These are phyloP conservation scores for Xylaria scruposa DNA, from an alignment of 495 filamentous ascomycete species.

Conservation along the genomic window DNA sequence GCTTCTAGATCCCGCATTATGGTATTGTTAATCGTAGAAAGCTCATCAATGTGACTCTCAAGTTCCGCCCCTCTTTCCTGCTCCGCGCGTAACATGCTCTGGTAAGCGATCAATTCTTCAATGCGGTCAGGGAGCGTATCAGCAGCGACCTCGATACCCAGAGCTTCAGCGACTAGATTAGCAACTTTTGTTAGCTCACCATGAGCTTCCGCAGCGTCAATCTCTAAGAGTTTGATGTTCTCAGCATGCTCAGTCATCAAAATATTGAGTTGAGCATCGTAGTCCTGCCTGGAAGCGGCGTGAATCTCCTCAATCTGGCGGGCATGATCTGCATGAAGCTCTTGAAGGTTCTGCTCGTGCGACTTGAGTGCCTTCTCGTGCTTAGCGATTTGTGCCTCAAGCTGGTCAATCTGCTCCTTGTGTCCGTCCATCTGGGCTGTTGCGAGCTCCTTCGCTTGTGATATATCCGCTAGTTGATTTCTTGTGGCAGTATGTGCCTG, in stretches of 20 bases:
- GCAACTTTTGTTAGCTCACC: slow-evolving; percentile 70
- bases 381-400: slow-evolving; percentile 64
- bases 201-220: slow-evolving; percentile 73
- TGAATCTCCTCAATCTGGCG: slow-evolving; percentile 58
- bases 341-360: slow-evolving; percentile 54
- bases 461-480: slow-evolving; percentile 61
- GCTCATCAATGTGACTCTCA: slow-evolving; percentile 53
- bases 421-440: slow-evolving; percentile 55
- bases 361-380: slow-evolving; percentile 58
- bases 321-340: slow-evolving; percentile 53
- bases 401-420: slow-evolving; percentile 59
- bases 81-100: slow-evolving; percentile 58
- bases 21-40: slow-evolving; percentile 60
- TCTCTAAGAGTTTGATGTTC: slow-evolving; percentile 65
- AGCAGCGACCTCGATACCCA: slow-evolving; percentile 60
- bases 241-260: slow-evolving; percentile 64
- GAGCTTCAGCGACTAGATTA: slow-evolving; percentile 59
- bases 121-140: slow-evolving; percentile 63
- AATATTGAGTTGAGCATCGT: slow-evolving; percentile 51
- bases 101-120: slow-evolving; percentile 55
- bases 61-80: slow-evolving; percentile 62
- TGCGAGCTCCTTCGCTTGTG: slow-evolving; percentile 53
- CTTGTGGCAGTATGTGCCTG: slow-evolving; percentile 65
- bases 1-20: slow-evolving; percentile 61
- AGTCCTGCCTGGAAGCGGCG: slow-evolving; percentile 46